Percentiles rank a stretch among this genome's conserved stretches.
Evolutionary conservation across 2,329 filamentous ascomycete species (phyloP).

Genomic region (Neopestalotiopsis sp.): DNA sequence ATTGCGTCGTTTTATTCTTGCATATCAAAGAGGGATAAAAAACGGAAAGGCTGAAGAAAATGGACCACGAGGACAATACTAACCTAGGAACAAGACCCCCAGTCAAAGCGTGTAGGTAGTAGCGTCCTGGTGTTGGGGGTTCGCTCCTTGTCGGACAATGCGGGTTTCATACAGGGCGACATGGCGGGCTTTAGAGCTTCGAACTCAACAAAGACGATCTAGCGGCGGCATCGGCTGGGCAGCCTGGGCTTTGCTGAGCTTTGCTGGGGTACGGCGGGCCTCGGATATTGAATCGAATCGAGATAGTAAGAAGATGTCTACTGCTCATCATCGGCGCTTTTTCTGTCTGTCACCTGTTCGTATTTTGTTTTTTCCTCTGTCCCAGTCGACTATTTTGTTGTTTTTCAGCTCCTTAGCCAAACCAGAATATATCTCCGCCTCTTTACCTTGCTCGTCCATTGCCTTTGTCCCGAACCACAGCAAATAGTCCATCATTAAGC

Average conservation of each 20-base stretch:
- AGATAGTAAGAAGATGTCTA: not conserved
- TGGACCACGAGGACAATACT: not conserved
- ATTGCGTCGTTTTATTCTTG: not conserved
- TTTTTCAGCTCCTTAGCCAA: not conserved
- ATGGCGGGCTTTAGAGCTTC: not conserved
- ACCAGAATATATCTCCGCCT: conserved; percentile 2
- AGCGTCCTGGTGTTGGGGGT: not conserved
- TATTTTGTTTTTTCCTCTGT: not conserved
- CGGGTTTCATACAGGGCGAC: not conserved
- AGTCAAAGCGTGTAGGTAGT: not conserved
- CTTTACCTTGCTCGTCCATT: not conserved
- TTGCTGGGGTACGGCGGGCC: not conserved
- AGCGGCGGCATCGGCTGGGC: not conserved
- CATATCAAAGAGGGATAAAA: not conserved
- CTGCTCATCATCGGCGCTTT: not conserved
- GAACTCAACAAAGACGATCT: conserved; percentile 2
- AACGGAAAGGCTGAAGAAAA: not conserved
- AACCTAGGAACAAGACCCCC: not conserved
- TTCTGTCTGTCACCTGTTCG: not conserved
- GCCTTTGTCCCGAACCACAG: not conserved
- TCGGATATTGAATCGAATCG: conserved; percentile 4
- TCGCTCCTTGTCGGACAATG: conserved; percentile 1
- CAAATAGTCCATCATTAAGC: not conserved
- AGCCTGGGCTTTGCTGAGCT: not conserved
- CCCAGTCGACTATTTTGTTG: not conserved